phyloP scores from a whole-genome alignment of 2,329 filamentous ascomycete species.

The Stemphylium lycopersici region DNA sequence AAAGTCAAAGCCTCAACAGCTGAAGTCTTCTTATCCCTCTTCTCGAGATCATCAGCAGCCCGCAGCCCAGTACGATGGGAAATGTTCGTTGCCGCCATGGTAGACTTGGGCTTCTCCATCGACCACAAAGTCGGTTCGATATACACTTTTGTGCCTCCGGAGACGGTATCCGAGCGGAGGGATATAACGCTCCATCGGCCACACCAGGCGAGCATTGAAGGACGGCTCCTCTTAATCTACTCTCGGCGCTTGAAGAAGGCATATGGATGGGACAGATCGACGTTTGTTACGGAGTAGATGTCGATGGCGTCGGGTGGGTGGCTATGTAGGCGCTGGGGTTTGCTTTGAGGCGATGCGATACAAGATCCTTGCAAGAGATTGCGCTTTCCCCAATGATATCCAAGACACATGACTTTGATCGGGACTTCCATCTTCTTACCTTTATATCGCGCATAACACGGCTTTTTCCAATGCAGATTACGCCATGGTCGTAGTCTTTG shows the following conservation, averaged over 20 bases:
- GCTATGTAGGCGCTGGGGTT: too few relatives aligned
- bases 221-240: constrained; percentile 12
- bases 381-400: too few relatives aligned
- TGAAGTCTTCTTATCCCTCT: constrained; percentile 47
- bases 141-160: constrained; percentile 18
- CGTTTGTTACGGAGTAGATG: constrained; percentile 10
- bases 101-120: constrained; percentile 19
- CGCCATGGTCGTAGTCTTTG: too few relatives aligned
- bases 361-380: too few relatives aligned
- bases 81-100: constrained; percentile 20
- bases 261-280: constrained; percentile 20
- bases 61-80: constrained; percentile 29
- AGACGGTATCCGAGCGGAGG: constrained; percentile 4
- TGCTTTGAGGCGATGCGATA: too few relatives aligned
- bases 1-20: constrained; percentile 50
- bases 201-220: constrained; percentile 23
- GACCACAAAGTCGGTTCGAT: constrained; percentile 21
- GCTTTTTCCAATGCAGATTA: too few relatives aligned
- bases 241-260: constrained; percentile 15
- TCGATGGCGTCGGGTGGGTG: not conserved
- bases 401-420: too few relatives aligned
- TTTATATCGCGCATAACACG: too few relatives aligned
- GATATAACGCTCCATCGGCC: constrained; percentile 23
- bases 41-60: constrained; percentile 27
- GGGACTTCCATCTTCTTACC: too few relatives aligned